These are phyloP conservation scores for Apiotrichum laibachii DNA, from an alignment of 1,284 basidiomycete genomes.

Conservation along the genomic window DNA sequence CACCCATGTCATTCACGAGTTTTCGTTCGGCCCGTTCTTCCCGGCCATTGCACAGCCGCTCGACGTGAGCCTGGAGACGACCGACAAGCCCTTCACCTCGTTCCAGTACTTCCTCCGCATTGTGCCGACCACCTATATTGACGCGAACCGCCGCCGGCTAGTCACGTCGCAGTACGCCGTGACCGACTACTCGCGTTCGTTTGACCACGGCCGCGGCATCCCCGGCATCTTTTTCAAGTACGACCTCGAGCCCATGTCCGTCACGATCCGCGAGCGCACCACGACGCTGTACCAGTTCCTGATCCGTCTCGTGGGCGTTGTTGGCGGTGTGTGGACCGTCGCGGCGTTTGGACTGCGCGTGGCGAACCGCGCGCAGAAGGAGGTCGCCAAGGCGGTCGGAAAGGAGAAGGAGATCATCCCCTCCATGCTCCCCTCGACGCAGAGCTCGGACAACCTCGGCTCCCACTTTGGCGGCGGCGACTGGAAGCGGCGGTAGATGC, in stretches of 20 bases:
- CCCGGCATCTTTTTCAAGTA: slow-evolving; percentile 98
- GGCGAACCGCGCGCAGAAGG: slow-evolving; percentile 47
- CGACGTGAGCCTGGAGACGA: slow-evolving; percentile 82
- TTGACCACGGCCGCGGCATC: slow-evolving; percentile 73
- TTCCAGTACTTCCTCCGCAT: slow-evolving; percentile 95
- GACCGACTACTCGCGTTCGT: slow-evolving; percentile 79
- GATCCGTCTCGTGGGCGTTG: slow-evolving; percentile 60
- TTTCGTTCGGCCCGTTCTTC: slow-evolving; percentile 95
- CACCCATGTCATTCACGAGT: slow-evolving; percentile 92
- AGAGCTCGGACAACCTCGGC: background rate
- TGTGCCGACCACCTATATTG: slow-evolving; percentile 90
- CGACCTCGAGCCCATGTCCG: slow-evolving; percentile 84
- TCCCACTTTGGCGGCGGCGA: background rate
- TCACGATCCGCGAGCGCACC: slow-evolving; percentile 83
- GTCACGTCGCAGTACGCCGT: slow-evolving; percentile 86
- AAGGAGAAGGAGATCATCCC: slow-evolving; percentile 40
- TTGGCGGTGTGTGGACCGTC: slow-evolving; percentile 53
- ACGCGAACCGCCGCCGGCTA: slow-evolving; percentile 59
- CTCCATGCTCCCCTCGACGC: slow-evolving; percentile 19
- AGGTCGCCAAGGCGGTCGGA: slow-evolving; percentile 39
- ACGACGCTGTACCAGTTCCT: slow-evolving; percentile 75
- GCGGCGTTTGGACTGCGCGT: slow-evolving; percentile 49
- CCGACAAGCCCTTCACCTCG: slow-evolving; percentile 79
- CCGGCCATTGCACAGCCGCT: slow-evolving; percentile 93
- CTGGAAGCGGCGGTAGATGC: slow-evolving; percentile 23